A percentile compares a stretch with the other conserved stretches of the same genome.
These are phyloP conservation scores for Ilyonectria destructans DNA, from an alignment of 2,329 filamentous ascomycete species.

Conservation along the genomic window DNA sequence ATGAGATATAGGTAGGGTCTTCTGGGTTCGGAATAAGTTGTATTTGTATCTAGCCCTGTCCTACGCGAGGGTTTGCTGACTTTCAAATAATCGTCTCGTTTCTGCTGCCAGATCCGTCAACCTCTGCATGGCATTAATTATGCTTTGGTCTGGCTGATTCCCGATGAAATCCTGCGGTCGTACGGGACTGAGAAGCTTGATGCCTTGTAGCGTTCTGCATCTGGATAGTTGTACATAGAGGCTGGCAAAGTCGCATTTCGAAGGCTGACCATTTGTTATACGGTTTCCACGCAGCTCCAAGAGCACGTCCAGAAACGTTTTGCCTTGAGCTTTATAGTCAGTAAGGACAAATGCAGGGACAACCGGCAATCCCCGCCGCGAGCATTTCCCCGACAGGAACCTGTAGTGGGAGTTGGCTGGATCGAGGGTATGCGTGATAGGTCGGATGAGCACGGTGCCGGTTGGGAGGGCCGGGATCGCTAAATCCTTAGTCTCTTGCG, in stretches of 20 bases:
- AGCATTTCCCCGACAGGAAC: background rate
- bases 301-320: conserved; percentile 24
- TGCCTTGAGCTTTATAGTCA: conserved; percentile 3
- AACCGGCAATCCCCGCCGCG: background rate
- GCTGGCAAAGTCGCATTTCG: conserved; percentile 2
- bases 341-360: background rate
- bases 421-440: background rate
- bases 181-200: conserved; percentile 19
- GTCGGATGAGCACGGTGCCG: background rate
- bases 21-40: no score
- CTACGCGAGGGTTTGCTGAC: conserved; percentile 11
- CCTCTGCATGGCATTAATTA: conserved; percentile 26
- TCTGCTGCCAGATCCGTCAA: conserved; percentile 19
- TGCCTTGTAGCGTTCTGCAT: conserved; percentile 12
- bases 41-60: conserved; percentile 7
- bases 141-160: conserved; percentile 22
- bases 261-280: conserved; percentile 22
- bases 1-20: conserved; percentile 17
- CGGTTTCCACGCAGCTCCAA: conserved; percentile 26
- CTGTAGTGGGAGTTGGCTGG: background rate
- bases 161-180: conserved; percentile 25
- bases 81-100: conserved; percentile 25
- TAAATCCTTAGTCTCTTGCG: conserved; percentile 17
- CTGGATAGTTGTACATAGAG: conserved; percentile 20
- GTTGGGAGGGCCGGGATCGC: background rate